These are phyloP conservation scores for Phytophthora niederhauseri DNA, from an alignment of 352 stramenopile genomes.

Conservation along the genomic window DNA sequence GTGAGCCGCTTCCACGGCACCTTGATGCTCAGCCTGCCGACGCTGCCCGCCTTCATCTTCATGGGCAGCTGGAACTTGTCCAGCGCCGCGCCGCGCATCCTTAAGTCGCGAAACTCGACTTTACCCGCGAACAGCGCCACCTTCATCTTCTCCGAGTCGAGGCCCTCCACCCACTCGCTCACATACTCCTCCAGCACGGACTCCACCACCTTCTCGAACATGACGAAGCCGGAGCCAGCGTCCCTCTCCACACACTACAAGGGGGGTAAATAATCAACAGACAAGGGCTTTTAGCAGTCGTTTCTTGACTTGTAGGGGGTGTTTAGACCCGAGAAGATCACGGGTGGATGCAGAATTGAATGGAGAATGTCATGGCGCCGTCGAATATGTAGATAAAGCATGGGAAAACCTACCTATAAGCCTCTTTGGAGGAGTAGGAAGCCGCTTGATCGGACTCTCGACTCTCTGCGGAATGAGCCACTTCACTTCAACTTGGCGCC, in stretches of 20 bases:
- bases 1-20: slow-evolving; percentile 87
- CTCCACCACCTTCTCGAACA: slow-evolving; percentile 90
- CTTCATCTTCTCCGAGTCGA: slow-evolving; percentile 91
- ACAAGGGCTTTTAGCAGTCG: slow-evolving; percentile 8
- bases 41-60: slow-evolving; percentile 71
- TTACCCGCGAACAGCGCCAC: slow-evolving; percentile 83
- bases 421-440: neutral
- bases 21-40: slow-evolving; percentile 77
- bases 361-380: neutral
- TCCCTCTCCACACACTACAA: neutral
- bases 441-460: slow-evolving; percentile 16
- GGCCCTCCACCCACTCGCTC: slow-evolving; percentile 83
- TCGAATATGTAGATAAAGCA: neutral
- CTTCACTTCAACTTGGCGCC: slow-evolving; percentile 35
- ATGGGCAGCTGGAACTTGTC: slow-evolving; percentile 84
- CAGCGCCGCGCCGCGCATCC: slow-evolving; percentile 68
- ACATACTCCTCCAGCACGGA: slow-evolving; percentile 88
- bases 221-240: slow-evolving; percentile 17
- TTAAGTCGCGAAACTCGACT: slow-evolving; percentile 81
- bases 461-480: slow-evolving; percentile 27
- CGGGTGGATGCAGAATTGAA: slow-evolving; percentile 5
- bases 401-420: slow-evolving; percentile 4
- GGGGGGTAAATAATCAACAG: neutral
- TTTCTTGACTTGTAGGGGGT: slow-evolving; percentile 15
- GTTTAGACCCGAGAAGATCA: slow-evolving; percentile 1